Percentiles rank a stretch among this genome's conserved stretches.
Conservation (phyloP, 805 yeast genomes). For the Ogataea parapolymorpha region DNA sequence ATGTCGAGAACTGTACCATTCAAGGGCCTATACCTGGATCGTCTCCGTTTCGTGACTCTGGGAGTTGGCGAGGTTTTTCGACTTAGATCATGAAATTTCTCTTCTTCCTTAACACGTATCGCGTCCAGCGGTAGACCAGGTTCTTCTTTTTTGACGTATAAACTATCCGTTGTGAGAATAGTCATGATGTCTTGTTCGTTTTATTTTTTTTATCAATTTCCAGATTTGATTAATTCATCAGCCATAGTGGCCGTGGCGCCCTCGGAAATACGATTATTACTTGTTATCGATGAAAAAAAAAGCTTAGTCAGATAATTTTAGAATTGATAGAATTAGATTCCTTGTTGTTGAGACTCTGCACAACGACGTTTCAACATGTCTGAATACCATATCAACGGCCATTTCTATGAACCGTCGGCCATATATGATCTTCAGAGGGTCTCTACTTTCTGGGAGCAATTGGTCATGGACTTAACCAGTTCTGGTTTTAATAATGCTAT, state of each 20-base stretch:
- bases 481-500: background rate
- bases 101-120: background rate
- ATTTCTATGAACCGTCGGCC: slow-evolving; percentile 1
- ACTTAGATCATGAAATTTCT: background rate
- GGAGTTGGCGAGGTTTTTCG: background rate
- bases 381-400: slow-evolving; percentile 6
- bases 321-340: background rate
- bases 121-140: background rate
- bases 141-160: slow-evolving; percentile 5
- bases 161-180: background rate
- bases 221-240: slow-evolving; percentile 6
- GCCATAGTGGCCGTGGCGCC: slow-evolving; percentile 2
- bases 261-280: background rate
- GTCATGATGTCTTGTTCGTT: slow-evolving; percentile 4
- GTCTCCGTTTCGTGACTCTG: slow-evolving; percentile 39
- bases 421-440: background rate
- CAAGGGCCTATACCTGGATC: slow-evolving; percentile 43
- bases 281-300: slow-evolving; percentile 1
- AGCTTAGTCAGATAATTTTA: slow-evolving; percentile 1
- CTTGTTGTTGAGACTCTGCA: background rate
- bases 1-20: slow-evolving; percentile 44
- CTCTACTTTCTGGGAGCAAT: background rate
- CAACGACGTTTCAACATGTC: slow-evolving; percentile 1
- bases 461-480: background rate
- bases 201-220: slow-evolving; percentile 9